Percentiles rank a stretch among this genome's conserved stretches.
Conservation (phyloP, 129 eudicot genomes). For the Saussurea involucrata region DNA sequence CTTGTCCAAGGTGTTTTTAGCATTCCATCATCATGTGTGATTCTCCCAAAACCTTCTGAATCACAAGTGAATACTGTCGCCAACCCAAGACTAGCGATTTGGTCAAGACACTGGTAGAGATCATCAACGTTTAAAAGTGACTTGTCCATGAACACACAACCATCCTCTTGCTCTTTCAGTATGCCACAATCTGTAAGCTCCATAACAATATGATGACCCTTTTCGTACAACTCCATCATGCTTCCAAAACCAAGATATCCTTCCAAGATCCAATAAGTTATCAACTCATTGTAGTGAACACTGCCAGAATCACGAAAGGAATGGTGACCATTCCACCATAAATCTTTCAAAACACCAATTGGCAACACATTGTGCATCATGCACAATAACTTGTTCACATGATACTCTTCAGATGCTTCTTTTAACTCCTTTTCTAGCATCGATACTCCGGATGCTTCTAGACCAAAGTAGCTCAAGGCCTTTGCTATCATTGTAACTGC, state of each 20-base stretch:
- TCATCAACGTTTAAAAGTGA: neutral
- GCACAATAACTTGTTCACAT: constrained; percentile 9
- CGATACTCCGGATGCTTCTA: constrained; percentile 3
- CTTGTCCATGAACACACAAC: constrained; percentile 6
- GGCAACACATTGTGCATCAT: constrained; percentile 19
- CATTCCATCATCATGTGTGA: constrained; percentile 12
- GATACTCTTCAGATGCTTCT: constrained; percentile 14
- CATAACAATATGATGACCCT: constrained; percentile 31
- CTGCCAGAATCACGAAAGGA: constrained; percentile 10
- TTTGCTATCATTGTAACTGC: constrained; percentile 20
- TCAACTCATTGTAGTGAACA: constrained; percentile 36
- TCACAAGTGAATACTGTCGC: constrained; percentile 2
- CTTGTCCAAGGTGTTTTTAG: constrained; percentile 11
- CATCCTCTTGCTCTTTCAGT: constrained; percentile 25
- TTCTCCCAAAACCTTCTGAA: constrained; percentile 26
- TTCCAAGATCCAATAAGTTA: constrained; percentile 42
- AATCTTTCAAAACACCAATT: constrained; percentile 5
- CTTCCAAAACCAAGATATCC: constrained; percentile 27
- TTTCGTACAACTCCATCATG: constrained; percentile 18
- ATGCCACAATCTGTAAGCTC: constrained; percentile 30
- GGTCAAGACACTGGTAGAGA: neutral
- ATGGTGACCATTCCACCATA: constrained; percentile 4
- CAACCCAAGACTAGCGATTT: constrained; percentile 21
- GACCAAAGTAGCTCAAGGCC: constrained; percentile 16
- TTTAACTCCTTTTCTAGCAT: constrained; percentile 10